Conservation (phyloP, 2,329 filamentous ascomycete genomes). For the Penicillium corylophilum region DNA sequence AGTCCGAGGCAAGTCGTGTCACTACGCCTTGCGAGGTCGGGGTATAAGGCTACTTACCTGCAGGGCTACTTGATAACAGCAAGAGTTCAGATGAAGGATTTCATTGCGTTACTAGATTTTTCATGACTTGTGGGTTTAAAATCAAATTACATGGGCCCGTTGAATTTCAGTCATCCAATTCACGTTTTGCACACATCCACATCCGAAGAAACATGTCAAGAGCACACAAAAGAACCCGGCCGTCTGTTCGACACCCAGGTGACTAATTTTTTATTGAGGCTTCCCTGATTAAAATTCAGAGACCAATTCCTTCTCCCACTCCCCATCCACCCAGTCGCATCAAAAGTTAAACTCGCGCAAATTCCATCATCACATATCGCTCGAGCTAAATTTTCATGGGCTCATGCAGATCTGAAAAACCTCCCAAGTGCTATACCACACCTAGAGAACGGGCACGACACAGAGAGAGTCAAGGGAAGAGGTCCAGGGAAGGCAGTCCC, state of each 20-base stretch:
- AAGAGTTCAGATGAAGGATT: not conserved
- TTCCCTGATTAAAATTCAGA: not conserved
- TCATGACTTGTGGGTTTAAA: constrained; percentile 29
- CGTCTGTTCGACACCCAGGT: not conserved
- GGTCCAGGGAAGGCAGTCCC: constrained; percentile 5
- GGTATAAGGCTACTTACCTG: not conserved
- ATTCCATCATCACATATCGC: constrained; percentile 2
- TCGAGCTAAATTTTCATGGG: constrained; percentile 4
- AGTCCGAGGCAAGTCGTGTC: not conserved
- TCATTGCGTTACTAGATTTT: constrained; percentile 22
- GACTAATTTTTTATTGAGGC: constrained; percentile 1
- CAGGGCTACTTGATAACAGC: not conserved
- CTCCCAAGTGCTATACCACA: not conserved
- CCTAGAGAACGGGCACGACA: constrained; percentile 2
- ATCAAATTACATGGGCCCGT: constrained; percentile 32
- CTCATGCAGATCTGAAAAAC: not conserved
- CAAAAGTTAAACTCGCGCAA: not conserved
- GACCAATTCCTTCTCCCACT: not conserved
- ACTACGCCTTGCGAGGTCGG: not conserved
- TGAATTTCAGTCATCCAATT: constrained; percentile 27
- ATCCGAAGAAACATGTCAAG: constrained; percentile 21
- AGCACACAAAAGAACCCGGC: constrained; percentile 13
- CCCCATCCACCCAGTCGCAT: constrained; percentile 2
- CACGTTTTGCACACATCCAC: constrained; percentile 24
- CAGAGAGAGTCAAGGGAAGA: constrained; percentile 3